Base-by-base conservation (phyloP, 495 filamentous ascomycete species). In the Penicillium diatomitis region DNA sequence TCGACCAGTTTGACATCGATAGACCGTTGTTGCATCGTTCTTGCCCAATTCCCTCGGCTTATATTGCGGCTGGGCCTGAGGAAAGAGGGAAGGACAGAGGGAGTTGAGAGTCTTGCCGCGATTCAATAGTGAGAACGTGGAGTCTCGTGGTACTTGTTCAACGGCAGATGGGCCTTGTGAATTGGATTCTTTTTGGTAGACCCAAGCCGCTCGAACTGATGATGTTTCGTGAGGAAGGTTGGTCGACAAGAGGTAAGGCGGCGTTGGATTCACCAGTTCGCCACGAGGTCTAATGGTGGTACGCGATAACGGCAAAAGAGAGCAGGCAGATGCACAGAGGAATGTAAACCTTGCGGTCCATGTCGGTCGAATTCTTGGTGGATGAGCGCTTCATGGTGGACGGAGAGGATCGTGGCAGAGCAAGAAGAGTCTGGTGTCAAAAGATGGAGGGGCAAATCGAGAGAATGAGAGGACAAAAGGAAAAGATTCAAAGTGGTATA, bases 281-380 rank as follows among this genome's bases (percentile, higher is more conserved):
- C 46, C 40, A 42, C 38, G 49, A 50, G 31, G 32, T 48, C 53
- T 58, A 69, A 56, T 67, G 65, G 55, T 60, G 45, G 45, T 68
- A 71, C 52, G 63, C 63, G 57, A 71, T 63, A 44, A 71, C 68
- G 7, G 68, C 68, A 49, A 71, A 71, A 35, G 68, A 71, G 51
- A 71, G 59, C 37, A 71, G 56, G 55, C 68, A 71, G 59, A 71
- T 66, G 50, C 68, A 69, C 27, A 71, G 61, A 10, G 68, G 68
- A 35, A 71, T 69, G 44, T 67, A 70, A 50, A 68, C 63, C 41
- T 56, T 65, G 49, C 57, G 63, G 43, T 71, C 68, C 61, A 69
- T 69, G 27, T 69, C 64, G 47, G 47, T 50, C 8, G 52, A 37
- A 12, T 36, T 51, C 38, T 52, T 32, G 28, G 34, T 32, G n/a